phyloP scores from a whole-genome alignment of 306 rosid species.

The Rosa chinensis region DNA sequence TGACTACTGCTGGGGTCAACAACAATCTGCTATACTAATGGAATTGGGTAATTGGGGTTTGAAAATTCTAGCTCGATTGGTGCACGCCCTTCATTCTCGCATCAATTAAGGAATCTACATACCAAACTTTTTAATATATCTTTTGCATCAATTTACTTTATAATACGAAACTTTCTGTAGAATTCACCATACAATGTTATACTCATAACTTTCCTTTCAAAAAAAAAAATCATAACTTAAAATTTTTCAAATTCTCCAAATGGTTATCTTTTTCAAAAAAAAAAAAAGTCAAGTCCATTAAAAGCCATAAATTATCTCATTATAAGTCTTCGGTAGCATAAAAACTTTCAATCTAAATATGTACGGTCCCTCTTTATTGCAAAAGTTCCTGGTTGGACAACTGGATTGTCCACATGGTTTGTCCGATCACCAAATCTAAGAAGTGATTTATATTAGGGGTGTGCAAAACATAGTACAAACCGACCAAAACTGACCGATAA shows the following conservation, averaged over 20 bases:
- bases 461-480: no score
- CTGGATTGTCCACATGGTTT: background rate
- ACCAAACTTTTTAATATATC: background rate
- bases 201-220: no score
- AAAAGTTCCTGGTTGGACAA: background rate
- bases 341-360: background rate
- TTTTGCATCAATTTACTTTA: background rate
- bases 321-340: no score
- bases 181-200: background rate
- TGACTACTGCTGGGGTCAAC: constrained; percentile 12
- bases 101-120: constrained; percentile 24
- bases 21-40: constrained; percentile 8
- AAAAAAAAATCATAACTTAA: no score
- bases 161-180: background rate
- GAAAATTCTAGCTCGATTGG: constrained; percentile 10
- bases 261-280: no score
- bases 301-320: no score
- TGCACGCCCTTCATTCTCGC: constrained; percentile 17
- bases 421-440: background rate
- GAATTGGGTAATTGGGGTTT: constrained; percentile 15
- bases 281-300: no score
- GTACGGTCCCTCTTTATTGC: background rate
- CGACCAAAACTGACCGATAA: no score
- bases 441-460: no score
- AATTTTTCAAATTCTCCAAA: background rate